Percentiles rank a stretch among this genome's conserved stretches.
Evolutionary conservation across 2,329 filamentous ascomycete genomes (phyloP).

Genomic region (Diplocarpon mali): DNA sequence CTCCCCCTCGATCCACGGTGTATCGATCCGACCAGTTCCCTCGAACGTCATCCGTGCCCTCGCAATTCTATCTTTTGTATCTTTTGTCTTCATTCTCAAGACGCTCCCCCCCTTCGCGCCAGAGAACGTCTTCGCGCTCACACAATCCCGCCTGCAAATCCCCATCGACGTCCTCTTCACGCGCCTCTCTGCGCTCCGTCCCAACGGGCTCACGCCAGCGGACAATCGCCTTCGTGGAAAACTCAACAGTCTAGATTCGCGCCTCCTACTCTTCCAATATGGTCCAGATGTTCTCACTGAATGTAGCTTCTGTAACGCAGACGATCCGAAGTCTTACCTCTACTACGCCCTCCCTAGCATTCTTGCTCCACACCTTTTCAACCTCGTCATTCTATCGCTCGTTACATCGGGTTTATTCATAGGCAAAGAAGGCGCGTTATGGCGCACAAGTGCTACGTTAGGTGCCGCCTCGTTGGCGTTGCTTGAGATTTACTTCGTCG

Average conservation of each 20-base stretch:
- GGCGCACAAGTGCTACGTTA: conserved; percentile 61
- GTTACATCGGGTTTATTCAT: conserved; percentile 60
- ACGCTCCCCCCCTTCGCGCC: conserved; percentile 58
- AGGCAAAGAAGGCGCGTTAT: conserved; percentile 51
- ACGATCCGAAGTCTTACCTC: conserved; percentile 60
- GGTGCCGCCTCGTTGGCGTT: conserved; percentile 45
- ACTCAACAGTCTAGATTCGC: conserved; percentile 59
- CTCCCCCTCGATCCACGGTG: conserved; percentile 33
- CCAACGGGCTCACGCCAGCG: conserved; percentile 36
- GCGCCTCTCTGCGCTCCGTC: conserved; percentile 52
- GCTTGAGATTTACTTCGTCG: conserved; percentile 55
- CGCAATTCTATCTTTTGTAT: conserved; percentile 42
- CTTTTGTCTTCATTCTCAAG: conserved; percentile 45
- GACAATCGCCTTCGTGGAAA: conserved; percentile 58
- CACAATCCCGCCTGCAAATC: conserved; percentile 72
- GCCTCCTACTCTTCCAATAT: conserved; percentile 73
- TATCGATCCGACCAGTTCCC: conserved; percentile 46
- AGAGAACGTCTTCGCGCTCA: conserved; percentile 71
- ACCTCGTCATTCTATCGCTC: conserved; percentile 60
- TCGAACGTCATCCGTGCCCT: conserved; percentile 43
- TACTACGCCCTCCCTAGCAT: conserved; percentile 70
- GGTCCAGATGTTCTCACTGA: conserved; percentile 62
- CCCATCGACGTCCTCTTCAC: conserved; percentile 77
- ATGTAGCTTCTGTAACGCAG: conserved; percentile 74
- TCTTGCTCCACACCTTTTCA: conserved; percentile 66